Evolutionary conservation across 1,139 yeast genomes (phyloP), one percentile per base, ranked within the genome.

Genomic region (Ogataea hybrid): DNA sequence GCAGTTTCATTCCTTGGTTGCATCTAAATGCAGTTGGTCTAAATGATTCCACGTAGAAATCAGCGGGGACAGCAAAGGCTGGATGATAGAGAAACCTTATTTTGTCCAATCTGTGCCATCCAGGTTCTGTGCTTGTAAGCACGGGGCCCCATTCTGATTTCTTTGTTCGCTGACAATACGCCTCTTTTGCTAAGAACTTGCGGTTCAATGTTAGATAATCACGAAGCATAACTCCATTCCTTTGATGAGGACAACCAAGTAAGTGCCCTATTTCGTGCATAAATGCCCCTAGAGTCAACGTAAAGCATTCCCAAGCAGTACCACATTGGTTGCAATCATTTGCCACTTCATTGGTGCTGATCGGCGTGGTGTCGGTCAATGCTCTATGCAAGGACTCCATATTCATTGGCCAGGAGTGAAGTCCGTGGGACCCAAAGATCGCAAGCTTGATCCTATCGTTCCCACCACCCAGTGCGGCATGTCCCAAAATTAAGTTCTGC

Each of bases 381-480:
- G 80, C 68, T 0, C 84, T 79, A 2, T 77, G 76, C 3, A 90
- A 62, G 38, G 79, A 81, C 42, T 89, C 94, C 51, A 89, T 70
- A 44, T 76, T 76, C 21, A 76, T 67, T 6, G 98, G 97, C 94
- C 96, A 92, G 0, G 95, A 77, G 61, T 86, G 92, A 22, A 89
- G 56, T 0, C 96, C 94, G 59, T 92, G 98, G 3, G 95, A 84
- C 3, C 98, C 98, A 64, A 90, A 90, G 12, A 92, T 88, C 0
- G 96, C 97, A 46, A 92, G 65, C 49, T 79, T 80, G 27, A 86
- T 70, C 34, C 79, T 72, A 32, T 73, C 81, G 20, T 74, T 72
- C 6, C 95, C 95, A 27, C 97, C 97, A 31, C 97, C 97, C 16
- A 92, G 68, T 0, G 97, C 97, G 3, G 97, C 97, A 66, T 92